These are phyloP conservation scores for Zygoascus bituminiphila DNA, from an alignment of 805 yeast species.

Conservation along the genomic window DNA sequence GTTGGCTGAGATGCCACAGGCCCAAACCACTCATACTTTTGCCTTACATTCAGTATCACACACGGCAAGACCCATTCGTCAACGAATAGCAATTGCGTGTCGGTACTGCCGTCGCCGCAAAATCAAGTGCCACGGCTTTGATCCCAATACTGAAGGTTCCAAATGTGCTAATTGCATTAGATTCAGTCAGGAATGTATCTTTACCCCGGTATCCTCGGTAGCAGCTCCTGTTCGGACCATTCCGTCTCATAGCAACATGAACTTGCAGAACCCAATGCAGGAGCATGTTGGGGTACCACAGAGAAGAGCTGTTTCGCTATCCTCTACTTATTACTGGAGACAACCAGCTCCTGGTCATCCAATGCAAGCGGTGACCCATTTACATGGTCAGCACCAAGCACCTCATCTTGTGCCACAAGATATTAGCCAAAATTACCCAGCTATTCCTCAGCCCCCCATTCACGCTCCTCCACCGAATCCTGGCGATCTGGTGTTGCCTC, in stretches of 20 bases:
- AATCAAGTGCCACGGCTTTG: slow-evolving; percentile 28
- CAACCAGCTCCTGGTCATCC: not conserved
- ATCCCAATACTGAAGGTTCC: slow-evolving; percentile 20
- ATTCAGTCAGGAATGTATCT: slow-evolving; percentile 27
- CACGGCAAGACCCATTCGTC: slow-evolving; percentile 11
- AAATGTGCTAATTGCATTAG: slow-evolving; percentile 26
- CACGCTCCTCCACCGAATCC: not conserved
- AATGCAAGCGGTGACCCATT: not conserved
- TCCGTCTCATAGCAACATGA: slow-evolving; percentile 4
- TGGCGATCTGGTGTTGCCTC: not conserved
- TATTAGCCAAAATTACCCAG: slow-evolving; percentile 1
- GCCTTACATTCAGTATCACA: not conserved
- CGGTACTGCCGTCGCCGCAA: slow-evolving; percentile 27
- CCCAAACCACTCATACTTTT: not conserved
- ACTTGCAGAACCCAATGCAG: not conserved
- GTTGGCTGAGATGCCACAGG: not conserved
- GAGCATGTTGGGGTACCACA: not conserved
- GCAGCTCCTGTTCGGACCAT: slow-evolving; percentile 16
- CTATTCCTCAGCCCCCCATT: not conserved
- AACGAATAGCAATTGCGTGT: slow-evolving; percentile 27
- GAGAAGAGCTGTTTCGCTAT: not conserved
- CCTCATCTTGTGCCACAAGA: slow-evolving; percentile 2
- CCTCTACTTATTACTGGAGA: not conserved
- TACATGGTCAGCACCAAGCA: slow-evolving; percentile 1
- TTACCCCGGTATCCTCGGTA: slow-evolving; percentile 25